Evolutionary conservation across 805 yeast species (phyloP).

Genomic region (Danielia oregonensis): DNA sequence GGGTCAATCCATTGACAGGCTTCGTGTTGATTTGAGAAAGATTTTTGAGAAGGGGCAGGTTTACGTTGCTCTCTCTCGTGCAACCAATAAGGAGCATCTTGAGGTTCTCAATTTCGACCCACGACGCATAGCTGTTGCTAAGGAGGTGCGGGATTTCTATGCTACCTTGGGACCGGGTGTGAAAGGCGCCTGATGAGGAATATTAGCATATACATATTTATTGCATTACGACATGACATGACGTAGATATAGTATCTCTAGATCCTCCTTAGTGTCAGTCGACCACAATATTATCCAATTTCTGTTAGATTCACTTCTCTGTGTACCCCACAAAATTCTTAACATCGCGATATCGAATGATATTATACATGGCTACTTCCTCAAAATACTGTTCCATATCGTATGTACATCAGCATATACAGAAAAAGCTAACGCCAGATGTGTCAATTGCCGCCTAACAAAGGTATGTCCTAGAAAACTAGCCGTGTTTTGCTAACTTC

Average conservation of each 20-base stretch:
- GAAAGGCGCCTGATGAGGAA: not conserved
- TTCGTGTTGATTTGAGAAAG: constrained; percentile 68
- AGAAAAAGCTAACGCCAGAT: constrained; percentile 6
- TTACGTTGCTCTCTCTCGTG: constrained; percentile 92
- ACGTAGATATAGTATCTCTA: too few species aligned
- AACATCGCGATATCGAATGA: too few species aligned
- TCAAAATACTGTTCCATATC: constrained; percentile 11
- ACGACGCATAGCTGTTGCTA: constrained; percentile 63
- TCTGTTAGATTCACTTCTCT: too few species aligned
- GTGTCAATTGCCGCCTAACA: constrained; percentile 12
- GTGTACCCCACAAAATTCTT: too few species aligned
- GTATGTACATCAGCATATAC: constrained; percentile 6
- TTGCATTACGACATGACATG: too few species aligned
- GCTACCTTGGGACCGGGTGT: constrained; percentile 26
- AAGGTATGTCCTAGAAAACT: constrained; percentile 10
- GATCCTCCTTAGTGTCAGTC: too few species aligned
- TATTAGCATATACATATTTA: not conserved
- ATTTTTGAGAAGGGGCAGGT: constrained; percentile 94
- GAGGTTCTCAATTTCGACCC: constrained; percentile 74
- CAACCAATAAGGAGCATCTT: constrained; percentile 74
- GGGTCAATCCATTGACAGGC: constrained; percentile 80
- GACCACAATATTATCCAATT: too few species aligned
- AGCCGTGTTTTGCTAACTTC: not conserved
- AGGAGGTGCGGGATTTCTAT: constrained; percentile 70
- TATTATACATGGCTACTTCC: too few species aligned